Evolutionary conservation across 2,329 filamentous ascomycete species (phyloP).

Genomic region (Fusarium cicatricum): DNA sequence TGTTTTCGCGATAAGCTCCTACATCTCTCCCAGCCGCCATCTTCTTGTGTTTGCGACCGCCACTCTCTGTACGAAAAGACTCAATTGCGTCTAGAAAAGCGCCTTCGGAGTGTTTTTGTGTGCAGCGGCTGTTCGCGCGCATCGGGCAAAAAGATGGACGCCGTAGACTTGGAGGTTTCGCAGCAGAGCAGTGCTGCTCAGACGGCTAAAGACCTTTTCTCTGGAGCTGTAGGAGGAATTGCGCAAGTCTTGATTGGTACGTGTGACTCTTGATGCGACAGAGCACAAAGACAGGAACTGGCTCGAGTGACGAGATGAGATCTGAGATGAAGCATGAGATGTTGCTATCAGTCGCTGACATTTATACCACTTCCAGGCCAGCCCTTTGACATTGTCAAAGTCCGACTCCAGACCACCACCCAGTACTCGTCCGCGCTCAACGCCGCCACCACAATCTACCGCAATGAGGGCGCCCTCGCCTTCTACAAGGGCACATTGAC

Average conservation of each 20-base stretch:
- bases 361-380: conserved; percentile 60
- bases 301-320: conserved; percentile 13
- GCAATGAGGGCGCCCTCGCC: conserved; percentile 84
- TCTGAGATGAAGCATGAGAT: conserved; percentile 15
- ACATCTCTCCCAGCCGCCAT: not conserved
- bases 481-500: conserved; percentile 99
- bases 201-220: conserved; percentile 87
- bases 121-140: not conserved
- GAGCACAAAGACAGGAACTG: not conserved
- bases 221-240: conserved; percentile 89
- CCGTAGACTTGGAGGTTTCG: conserved; percentile 47
- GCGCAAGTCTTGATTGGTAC: conserved; percentile 92
- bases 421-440: conserved; percentile 83
- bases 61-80: not conserved
- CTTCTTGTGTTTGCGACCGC: not conserved
- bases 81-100: not conserved
- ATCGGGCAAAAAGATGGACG: conserved; percentile 40
- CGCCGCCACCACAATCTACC: conserved; percentile 84
- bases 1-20: conserved; percentile 6
- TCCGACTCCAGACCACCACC: conserved; percentile 88
- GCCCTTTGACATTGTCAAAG: conserved; percentile 93
- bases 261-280: conserved; percentile 3
- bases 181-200: conserved; percentile 55
- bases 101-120: not conserved
- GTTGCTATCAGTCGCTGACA: conserved; percentile 7